Evolutionary conservation across 176 grass and related monocot species (phyloP).

Genomic region (Ensete ventricosum): DNA sequence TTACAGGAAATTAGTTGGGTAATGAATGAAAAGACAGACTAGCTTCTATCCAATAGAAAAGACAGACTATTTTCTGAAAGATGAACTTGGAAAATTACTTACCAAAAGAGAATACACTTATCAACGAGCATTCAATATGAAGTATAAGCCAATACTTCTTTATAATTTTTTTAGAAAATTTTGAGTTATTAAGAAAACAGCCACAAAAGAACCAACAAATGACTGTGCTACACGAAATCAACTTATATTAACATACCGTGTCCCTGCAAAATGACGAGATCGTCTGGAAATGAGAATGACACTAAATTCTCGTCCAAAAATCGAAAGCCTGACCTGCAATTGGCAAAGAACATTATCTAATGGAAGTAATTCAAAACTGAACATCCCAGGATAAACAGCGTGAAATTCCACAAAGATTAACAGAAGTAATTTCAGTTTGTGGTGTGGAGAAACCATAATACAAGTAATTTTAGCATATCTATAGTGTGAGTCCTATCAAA

Average conservation of each 20-base stretch:
- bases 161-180: neutral
- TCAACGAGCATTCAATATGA: too few relatives aligned
- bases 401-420: neutral
- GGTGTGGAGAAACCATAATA: neutral
- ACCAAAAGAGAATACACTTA: too few relatives aligned
- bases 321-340: constrained; percentile 63
- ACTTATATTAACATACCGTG: constrained; percentile 42
- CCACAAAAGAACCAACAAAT: neutral
- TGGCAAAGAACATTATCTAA: neutral
- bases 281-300: constrained; percentile 72
- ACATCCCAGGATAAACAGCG: too few relatives aligned
- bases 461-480: too few relatives aligned
- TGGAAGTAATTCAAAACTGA: neutral
- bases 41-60: too few relatives aligned
- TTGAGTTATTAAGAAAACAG: neutral
- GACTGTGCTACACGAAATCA: neutral
- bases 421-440: neutral
- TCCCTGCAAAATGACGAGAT: constrained; percentile 95
- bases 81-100: too few relatives aligned
- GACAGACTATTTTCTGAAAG: too few relatives aligned
- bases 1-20: too few relatives aligned
- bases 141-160: too few relatives aligned
- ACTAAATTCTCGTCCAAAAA: constrained; percentile 85
- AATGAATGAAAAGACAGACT: too few relatives aligned
- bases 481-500: too few relatives aligned